phyloP scores from a whole-genome alignment of 2,329 filamentous ascomycete genomes.

The Penicillium thymicola region DNA sequence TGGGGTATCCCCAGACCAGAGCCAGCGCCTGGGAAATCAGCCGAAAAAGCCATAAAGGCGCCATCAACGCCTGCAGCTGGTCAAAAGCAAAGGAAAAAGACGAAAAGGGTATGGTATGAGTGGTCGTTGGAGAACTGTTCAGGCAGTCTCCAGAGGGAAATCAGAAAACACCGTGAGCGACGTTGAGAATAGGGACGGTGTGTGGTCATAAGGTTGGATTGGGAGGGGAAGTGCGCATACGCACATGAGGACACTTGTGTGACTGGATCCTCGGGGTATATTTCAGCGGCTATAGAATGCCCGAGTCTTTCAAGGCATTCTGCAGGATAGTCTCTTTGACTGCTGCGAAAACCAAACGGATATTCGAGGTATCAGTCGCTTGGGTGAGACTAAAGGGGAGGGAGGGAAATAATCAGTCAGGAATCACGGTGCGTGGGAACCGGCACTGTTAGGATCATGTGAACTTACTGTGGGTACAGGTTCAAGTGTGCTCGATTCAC shows the following conservation, averaged over 20 bases:
- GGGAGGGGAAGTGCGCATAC: neutral
- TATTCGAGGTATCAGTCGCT: conserved; percentile 98
- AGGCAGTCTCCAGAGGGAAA: neutral
- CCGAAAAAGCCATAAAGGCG: conserved; percentile 12
- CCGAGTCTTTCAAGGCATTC: conserved; percentile 96
- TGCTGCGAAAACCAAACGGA: conserved; percentile 93
- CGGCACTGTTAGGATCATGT: neutral
- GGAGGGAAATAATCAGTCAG: conserved; percentile 23
- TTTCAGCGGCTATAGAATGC: conserved; percentile 64
- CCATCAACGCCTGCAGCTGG: conserved; percentile 24
- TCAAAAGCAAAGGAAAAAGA: conserved; percentile 16
- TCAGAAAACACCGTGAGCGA: conserved; percentile 4
- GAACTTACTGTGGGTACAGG: conserved; percentile 89
- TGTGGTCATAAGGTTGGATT: conserved; percentile 2
- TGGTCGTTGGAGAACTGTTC: conserved; percentile 12
- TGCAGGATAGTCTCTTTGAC: conserved; percentile 99
- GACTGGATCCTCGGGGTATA: conserved; percentile 1
- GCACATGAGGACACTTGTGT: neutral
- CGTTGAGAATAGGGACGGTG: conserved; percentile 3
- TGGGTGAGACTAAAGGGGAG: conserved; percentile 73
- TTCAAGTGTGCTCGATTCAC: conserved; percentile 96
- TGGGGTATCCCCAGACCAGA: conserved; percentile 16
- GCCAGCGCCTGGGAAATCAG: conserved; percentile 20
- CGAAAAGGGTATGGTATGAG: conserved; percentile 11
- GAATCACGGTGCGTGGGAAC: neutral